These are phyloP conservation scores for Microstroma glucosiphilum DNA, from an alignment of 1,284 basidiomycete species.

Conservation along the genomic window DNA sequence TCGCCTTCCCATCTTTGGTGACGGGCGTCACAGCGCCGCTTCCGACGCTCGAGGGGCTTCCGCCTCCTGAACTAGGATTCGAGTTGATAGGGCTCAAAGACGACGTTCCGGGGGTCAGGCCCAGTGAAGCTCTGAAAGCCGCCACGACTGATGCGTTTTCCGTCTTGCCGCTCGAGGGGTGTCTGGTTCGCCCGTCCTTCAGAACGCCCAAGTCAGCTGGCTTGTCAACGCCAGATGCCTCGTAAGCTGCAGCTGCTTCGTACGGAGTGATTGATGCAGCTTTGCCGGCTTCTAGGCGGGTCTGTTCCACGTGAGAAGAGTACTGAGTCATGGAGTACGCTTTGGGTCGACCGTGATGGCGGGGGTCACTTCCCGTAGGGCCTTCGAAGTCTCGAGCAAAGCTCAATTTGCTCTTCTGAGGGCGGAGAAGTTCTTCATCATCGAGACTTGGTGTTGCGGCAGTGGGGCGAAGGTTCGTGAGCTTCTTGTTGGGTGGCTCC, in stretches of 20 bases:
- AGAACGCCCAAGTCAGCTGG: conserved; percentile 3
- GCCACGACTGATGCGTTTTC: background rate
- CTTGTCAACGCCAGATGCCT: conserved; percentile 5
- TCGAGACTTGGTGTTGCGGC: background rate
- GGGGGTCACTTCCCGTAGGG: background rate
- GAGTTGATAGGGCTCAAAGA: conserved; percentile 1
- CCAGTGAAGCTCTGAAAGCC: conserved; percentile 4
- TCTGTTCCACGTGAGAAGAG: background rate
- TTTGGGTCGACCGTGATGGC: background rate
- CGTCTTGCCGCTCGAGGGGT: background rate
- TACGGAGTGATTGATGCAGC: background rate
- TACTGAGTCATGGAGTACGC: conserved; percentile 3
- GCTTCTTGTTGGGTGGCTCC: background rate
- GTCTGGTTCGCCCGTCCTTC: conserved; percentile 6
- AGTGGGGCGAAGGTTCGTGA: background rate
- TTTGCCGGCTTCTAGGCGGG: conserved; percentile 2
- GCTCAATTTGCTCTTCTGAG: background rate
- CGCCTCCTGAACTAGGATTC: background rate
- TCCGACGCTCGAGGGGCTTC: background rate
- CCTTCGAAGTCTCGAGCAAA: conserved; percentile 5
- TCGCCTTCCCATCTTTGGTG: background rate
- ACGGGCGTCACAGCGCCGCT: background rate
- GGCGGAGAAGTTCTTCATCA: background rate
- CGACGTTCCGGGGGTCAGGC: background rate
- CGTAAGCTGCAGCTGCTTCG: conserved; percentile 1